These are phyloP conservation scores for Zelonia costaricensis DNA, from an alignment of 208 protist species.

Conservation along the genomic window DNA sequence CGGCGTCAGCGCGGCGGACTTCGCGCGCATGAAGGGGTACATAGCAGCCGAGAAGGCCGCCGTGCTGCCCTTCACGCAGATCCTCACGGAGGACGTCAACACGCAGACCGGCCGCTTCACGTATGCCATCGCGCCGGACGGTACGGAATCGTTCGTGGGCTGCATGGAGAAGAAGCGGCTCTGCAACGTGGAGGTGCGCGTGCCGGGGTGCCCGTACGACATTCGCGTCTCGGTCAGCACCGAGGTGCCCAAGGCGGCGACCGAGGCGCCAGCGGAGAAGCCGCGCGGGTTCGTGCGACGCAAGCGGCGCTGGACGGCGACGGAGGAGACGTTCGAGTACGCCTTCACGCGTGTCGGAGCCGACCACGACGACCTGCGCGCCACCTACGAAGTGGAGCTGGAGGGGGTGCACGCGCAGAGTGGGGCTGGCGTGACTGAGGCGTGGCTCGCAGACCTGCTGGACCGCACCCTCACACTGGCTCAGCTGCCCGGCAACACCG, in stretches of 20 bases:
- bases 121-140: constrained; percentile 41
- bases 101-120: constrained; percentile 41
- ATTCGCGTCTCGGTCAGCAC: constrained; percentile 64
- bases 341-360: constrained; percentile 58
- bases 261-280: constrained; percentile 17
- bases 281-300: constrained; percentile 36
- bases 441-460: constrained; percentile 51
- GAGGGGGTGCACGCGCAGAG: constrained; percentile 50
- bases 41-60: constrained; percentile 7
- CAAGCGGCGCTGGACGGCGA: constrained; percentile 57
- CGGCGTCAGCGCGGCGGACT: constrained; percentile 44
- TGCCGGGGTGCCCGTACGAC: constrained; percentile 61
- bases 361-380: neutral
- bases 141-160: constrained; percentile 20
- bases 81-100: constrained; percentile 60
- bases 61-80: constrained; percentile 6
- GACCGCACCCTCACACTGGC: constrained; percentile 36
- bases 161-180: constrained; percentile 56
- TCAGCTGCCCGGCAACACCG: constrained; percentile 32
- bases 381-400: constrained; percentile 71
- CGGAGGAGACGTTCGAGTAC: constrained; percentile 52
- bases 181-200: constrained; percentile 59
- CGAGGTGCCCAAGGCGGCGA: constrained; percentile 20
- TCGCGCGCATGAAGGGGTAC: constrained; percentile 34
- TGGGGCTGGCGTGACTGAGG: constrained; percentile 39